These are phyloP conservation scores for Metschnikowia amazonensis DNA, from an alignment of 805 yeast species.

Conservation along the genomic window DNA sequence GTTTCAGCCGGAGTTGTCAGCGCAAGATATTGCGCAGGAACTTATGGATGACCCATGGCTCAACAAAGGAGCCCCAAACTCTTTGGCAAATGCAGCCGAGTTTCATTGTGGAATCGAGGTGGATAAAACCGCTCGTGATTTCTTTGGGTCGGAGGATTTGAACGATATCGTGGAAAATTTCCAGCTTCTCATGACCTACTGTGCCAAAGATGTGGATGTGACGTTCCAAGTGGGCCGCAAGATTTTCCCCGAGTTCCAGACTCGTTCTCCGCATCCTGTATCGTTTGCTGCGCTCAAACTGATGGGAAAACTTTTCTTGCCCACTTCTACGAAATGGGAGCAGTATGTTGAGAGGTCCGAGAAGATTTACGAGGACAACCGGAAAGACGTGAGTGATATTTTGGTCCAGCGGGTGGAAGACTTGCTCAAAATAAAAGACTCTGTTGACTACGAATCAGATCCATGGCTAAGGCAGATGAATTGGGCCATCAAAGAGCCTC, in stretches of 20 bases:
- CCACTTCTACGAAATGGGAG: slow-evolving; percentile 74
- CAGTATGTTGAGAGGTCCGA: slow-evolving; percentile 70
- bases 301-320: slow-evolving; percentile 70
- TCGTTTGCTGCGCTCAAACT: slow-evolving; percentile 82
- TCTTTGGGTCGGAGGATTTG: slow-evolving; percentile 54
- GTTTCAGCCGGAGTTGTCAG: slow-evolving; percentile 16
- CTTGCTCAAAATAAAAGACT: slow-evolving; percentile 37
- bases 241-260: slow-evolving; percentile 64
- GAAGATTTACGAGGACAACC: slow-evolving; percentile 54
- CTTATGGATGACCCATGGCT: slow-evolving; percentile 80
- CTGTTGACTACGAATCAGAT: slow-evolving; percentile 48
- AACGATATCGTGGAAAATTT: slow-evolving; percentile 53
- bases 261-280: slow-evolving; percentile 87
- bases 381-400: slow-evolving; percentile 52
- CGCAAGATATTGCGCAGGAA: slow-evolving; percentile 26
- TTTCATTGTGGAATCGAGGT: slow-evolving; percentile 69
- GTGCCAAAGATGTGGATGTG: slow-evolving; percentile 78
- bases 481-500: slow-evolving; percentile 68
- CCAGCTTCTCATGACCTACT: slow-evolving; percentile 64
- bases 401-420: slow-evolving; percentile 59
- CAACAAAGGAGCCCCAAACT: slow-evolving; percentile 67
- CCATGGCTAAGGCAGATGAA: slow-evolving; percentile 91
- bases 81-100: slow-evolving; percentile 72
- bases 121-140: slow-evolving; percentile 65
- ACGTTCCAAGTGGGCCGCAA: slow-evolving; percentile 68